Conservation (phyloP, 495 filamentous ascomycete genomes). For the Podospora australis region DNA sequence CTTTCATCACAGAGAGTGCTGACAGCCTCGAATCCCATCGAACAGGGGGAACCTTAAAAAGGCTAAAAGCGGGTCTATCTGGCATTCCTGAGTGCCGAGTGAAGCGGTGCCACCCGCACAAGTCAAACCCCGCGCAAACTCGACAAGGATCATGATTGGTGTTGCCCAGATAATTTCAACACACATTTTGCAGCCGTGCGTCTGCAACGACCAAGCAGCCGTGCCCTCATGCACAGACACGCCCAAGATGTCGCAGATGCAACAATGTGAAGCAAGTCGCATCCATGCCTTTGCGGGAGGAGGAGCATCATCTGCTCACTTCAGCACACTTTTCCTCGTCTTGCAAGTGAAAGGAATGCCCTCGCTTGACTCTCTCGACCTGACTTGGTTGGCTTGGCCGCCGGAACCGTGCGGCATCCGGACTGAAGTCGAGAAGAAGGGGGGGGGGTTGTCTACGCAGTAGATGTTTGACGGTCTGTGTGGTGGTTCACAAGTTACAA, state of each 20-base stretch:
- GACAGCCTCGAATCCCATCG: too few relatives aligned
- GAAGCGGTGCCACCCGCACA: slow-evolving; percentile 1
- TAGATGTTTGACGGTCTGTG: too few relatives aligned
- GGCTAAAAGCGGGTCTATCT: neutral
- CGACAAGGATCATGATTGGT: neutral
- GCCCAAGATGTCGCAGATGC: slow-evolving; percentile 6
- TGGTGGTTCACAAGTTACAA: too few relatives aligned
- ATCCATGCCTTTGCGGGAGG: slow-evolving; percentile 12
- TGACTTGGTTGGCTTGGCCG: neutral
- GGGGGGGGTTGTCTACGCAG: too few relatives aligned
- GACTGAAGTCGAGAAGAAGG: slow-evolving; percentile 1
- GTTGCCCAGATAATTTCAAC: neutral
- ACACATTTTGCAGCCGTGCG: slow-evolving; percentile 11
- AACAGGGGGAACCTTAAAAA: slow-evolving; percentile 17
- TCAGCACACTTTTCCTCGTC: neutral
- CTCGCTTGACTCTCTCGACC: neutral
- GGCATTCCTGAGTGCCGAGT: too few relatives aligned
- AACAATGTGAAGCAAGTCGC: slow-evolving; percentile 11
- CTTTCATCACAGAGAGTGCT: too few relatives aligned
- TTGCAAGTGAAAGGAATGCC: neutral
- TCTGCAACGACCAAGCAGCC: slow-evolving; percentile 8
- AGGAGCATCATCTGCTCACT: neutral
- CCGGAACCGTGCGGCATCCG: slow-evolving; percentile 14
- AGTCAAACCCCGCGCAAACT: neutral
- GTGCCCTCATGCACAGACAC: slow-evolving; percentile 4